Conservation (phyloP, 1,139 yeast genomes). For the Nadsonia starkeyi-henricii region DNA sequence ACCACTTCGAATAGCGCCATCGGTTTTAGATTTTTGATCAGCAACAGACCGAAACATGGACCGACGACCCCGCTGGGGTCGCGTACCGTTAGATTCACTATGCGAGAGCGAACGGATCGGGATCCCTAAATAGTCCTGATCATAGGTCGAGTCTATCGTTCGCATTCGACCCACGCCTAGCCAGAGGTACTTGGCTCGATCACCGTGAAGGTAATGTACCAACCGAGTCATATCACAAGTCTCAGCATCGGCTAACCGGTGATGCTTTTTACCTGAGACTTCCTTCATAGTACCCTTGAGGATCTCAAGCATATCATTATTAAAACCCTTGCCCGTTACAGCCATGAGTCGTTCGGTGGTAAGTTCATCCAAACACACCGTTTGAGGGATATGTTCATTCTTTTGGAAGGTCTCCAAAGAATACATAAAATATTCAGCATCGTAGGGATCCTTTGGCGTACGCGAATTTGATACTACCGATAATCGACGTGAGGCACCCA, state of each 20-base stretch:
- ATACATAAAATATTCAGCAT: conserved; percentile 47
- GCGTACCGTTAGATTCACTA: conserved; percentile 10
- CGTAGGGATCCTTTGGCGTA: conserved; percentile 76
- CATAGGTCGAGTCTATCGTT: conserved; percentile 4
- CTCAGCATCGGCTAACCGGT: conserved; percentile 33
- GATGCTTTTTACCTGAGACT: conserved; percentile 32
- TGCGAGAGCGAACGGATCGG: conserved; percentile 15
- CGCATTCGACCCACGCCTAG: conserved; percentile 28
- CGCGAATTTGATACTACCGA: conserved; percentile 49
- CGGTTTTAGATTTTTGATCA: background rate
- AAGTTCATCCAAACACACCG: conserved; percentile 46
- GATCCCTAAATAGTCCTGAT: conserved; percentile 12
- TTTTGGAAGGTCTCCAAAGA: conserved; percentile 58
- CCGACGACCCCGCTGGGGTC: background rate
- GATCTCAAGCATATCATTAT: conserved; percentile 44
- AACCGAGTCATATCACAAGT: conserved; percentile 36
- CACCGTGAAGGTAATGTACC: conserved; percentile 31
- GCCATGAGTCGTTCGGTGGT: conserved; percentile 49
- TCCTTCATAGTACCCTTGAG: conserved; percentile 70
- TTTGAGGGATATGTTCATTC: conserved; percentile 43
- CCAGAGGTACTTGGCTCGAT: conserved; percentile 37
- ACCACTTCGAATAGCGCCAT: conserved; percentile 1
- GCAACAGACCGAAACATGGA: background rate
- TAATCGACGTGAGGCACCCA: conserved; percentile 53
- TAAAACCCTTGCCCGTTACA: conserved; percentile 39